Evolutionary conservation across 371 early-diverging fungal species (phyloP).

Genomic region (Lichtheimia ornata): DNA sequence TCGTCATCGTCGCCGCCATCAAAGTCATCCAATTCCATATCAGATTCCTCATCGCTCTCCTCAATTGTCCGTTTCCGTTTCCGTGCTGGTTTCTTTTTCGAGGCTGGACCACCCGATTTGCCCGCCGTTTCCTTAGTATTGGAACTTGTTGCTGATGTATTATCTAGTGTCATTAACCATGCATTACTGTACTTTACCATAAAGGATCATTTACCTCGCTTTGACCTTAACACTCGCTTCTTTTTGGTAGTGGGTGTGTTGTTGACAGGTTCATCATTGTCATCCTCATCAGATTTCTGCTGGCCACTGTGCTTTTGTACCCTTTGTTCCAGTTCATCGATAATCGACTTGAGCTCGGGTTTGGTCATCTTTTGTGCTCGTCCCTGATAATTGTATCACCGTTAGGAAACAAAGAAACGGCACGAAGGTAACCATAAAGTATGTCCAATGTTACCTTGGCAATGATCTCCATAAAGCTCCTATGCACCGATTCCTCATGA

Average conservation of each 20-base stretch:
- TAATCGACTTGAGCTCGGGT: slow-evolving; percentile 69
- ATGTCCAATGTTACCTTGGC: slow-evolving; percentile 60
- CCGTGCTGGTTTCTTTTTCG: not conserved
- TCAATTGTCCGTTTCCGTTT: slow-evolving; percentile 6
- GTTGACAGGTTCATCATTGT: not conserved
- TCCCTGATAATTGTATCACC: slow-evolving; percentile 29
- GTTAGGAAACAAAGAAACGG: no score
- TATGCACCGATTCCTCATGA: slow-evolving; percentile 79
- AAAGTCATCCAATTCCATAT: not conserved
- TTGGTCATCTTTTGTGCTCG: slow-evolving; percentile 65
- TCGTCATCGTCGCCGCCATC: not conserved
- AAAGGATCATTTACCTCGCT: slow-evolving; percentile 6
- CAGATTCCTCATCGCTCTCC: slow-evolving; percentile 9
- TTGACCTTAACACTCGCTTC: not conserved
- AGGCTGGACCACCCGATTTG: not conserved
- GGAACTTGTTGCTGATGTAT: not conserved
- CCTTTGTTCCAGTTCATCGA: slow-evolving; percentile 84
- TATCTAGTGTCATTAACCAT: not conserved
- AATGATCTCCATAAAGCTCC: slow-evolving; percentile 81
- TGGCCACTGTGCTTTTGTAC: slow-evolving; percentile 34
- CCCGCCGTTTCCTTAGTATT: not conserved
- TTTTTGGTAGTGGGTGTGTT: not conserved
- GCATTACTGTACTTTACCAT: not conserved
- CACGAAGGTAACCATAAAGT: no score
- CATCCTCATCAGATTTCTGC: slow-evolving; percentile 7